A percentile compares a stretch with the other conserved stretches of the same genome.
Evolutionary conservation across 306 rosid genomes (phyloP).

Genomic region (cucumber (Cucumis sativus)): Cucumber_9930_V3 NC_026658.2:24305001-24305500

Average conservation of each 20-base stretch:
- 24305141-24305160: background rate
- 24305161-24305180: background rate
- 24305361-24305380: conserved; percentile 88
- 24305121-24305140: background rate
- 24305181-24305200: background rate
- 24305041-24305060: background rate
- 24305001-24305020: background rate
- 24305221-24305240: background rate
- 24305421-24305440: conserved; percentile 49
- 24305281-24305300: background rate
- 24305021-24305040: background rate
- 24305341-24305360: conserved; percentile 69
- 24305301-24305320: background rate
- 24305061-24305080: background rate
- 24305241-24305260: background rate
- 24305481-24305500: background rate
- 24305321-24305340: background rate
- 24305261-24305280: background rate
- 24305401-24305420: conserved; percentile 84
- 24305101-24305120: background rate
- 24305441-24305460: background rate
- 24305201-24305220: background rate
- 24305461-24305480: background rate
- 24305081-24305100: background rate
- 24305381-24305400: conserved; percentile 86